Base-by-base conservation (phyloP, 768 basidiomycete species). In the Trametes cingulata region DNA sequence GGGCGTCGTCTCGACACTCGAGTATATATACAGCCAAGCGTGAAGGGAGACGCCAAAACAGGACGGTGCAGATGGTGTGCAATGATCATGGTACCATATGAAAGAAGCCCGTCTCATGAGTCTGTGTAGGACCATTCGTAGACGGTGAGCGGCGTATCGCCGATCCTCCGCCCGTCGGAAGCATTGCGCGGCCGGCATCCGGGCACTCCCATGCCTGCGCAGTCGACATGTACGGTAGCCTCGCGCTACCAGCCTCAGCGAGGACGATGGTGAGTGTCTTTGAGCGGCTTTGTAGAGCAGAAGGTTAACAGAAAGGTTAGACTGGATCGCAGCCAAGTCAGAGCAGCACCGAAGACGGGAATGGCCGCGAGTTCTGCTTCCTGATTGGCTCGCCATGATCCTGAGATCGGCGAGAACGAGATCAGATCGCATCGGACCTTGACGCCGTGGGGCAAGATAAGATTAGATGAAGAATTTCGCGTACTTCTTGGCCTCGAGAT, bases 401-500 rank as follows among this genome's bases (percentile, higher is more conserved):
- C 35, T 33, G 9, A 45, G 53, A 43, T 54, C 53, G 45, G 8
- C 39, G 39, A 5, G 5, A 3, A 14, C 13, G n/a, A 45, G 42
- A 54, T 49, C 47, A 40, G 56, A 57, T 57, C 56, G 19, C 13
- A 51, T 51, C 50, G 36, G 35, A 39, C 10, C 50, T 15, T 29
- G 25, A 14, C 46, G 1, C 25, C 14, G 46, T 5, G 46, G 12
- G 0, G 12, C 24, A 5, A 56, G 56, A 57, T 57, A 41, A 57
- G 56, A 57, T 57, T 50, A 57, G 56, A 57, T 57, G 56, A 49
- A 49, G 56, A 57, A 49, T 41, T 49, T 57, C 22, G 27, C 29
- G 22, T 53, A 22, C 19, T 17, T 35, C 19, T 37, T 17, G 3
- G 36, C 20, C 35, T 25, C 15, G 22, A 3, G 6, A 8, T 43